Percentiles rank a stretch among this genome's conserved stretches.
phyloP scores from a whole-genome alignment of 352 stramenopile genomes.

The Phytophthora pini region DNA sequence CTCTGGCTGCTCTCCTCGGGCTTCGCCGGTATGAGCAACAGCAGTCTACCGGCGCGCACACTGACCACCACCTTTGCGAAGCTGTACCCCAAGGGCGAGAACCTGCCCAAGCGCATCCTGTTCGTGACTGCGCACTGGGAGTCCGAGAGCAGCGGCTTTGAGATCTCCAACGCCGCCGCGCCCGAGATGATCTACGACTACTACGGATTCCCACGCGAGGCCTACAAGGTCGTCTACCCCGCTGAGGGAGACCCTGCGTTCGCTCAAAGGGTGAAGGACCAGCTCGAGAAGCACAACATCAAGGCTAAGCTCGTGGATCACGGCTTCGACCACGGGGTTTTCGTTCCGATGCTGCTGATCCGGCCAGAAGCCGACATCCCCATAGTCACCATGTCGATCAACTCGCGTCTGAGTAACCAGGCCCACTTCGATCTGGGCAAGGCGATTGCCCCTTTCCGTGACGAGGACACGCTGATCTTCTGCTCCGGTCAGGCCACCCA shows the following conservation, averaged over 20 bases:
- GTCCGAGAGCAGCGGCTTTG: conserved; percentile 31
- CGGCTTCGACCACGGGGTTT: conserved; percentile 92
- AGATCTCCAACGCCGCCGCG: conserved; percentile 54
- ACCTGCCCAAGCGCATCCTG: conserved; percentile 72
- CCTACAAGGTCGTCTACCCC: conserved; percentile 86
- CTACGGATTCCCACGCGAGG: conserved; percentile 82
- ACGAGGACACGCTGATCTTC: conserved; percentile 74
- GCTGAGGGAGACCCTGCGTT: conserved; percentile 70
- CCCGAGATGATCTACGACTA: conserved; percentile 90
- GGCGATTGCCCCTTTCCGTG: conserved; percentile 46
- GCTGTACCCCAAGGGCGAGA: conserved; percentile 35
- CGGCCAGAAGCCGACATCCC: conserved; percentile 87
- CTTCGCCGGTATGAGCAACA: conserved; percentile 27
- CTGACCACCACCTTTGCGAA: conserved; percentile 39
- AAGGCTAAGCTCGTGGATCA: conserved; percentile 48
- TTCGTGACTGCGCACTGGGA: conserved; percentile 91
- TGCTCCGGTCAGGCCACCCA: conserved; percentile 58
- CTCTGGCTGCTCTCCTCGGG: conserved; percentile 15
- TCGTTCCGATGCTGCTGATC: conserved; percentile 90
- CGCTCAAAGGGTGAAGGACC: conserved; percentile 60
- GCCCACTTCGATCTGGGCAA: conserved; percentile 57
- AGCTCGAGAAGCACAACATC: conserved; percentile 60
- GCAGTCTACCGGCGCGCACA: conserved; percentile 23
- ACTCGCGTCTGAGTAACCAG: conserved; percentile 41
- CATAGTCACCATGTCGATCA: conserved; percentile 79